Conservation (phyloP, 495 filamentous ascomycete genomes). For the Penicillium cataractarum region DNA sequence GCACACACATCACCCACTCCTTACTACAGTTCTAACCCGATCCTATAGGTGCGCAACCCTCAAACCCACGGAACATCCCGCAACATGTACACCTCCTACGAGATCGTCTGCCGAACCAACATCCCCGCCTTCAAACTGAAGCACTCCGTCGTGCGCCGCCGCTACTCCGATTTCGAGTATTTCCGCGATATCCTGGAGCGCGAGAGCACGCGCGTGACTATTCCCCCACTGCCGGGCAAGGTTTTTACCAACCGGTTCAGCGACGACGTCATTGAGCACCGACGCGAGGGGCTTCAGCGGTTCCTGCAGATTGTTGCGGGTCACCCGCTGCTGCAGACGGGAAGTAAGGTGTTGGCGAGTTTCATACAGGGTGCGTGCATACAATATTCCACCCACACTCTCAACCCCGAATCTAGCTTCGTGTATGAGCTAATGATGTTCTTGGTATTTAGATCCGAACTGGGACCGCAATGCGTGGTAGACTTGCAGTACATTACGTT, state of each 20-base stretch:
- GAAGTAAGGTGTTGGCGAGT: constrained; percentile 90
- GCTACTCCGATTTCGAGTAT: constrained; percentile 97
- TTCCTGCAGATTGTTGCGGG: constrained; percentile 98
- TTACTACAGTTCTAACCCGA: constrained; percentile 13
- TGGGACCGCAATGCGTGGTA: constrained; percentile 47
- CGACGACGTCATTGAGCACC: constrained; percentile 97
- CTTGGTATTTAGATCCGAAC: constrained; percentile 32
- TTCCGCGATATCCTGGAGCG: constrained; percentile 98
- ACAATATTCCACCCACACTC: neutral
- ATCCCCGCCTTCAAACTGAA: constrained; percentile 98
- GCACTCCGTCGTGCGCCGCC: constrained; percentile 81
- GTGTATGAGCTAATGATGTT: constrained; percentile 7
- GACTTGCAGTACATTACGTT: constrained; percentile 19
- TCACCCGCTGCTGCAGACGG: constrained; percentile 94
- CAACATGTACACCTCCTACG: constrained; percentile 98
- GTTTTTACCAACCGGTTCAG: constrained; percentile 98
- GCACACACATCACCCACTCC: neutral
- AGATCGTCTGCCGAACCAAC: constrained; percentile 95
- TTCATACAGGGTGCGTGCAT: constrained; percentile 86
- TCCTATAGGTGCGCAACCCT: constrained; percentile 80
- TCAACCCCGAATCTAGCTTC: neutral
- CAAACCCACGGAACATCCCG: constrained; percentile 94
- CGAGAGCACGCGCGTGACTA: constrained; percentile 90
- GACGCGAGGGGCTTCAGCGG: constrained; percentile 87
- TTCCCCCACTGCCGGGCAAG: constrained; percentile 94